Evolutionary conservation across 257 asterid species (phyloP).

Genomic region (Leptodermis oblonga): DNA sequence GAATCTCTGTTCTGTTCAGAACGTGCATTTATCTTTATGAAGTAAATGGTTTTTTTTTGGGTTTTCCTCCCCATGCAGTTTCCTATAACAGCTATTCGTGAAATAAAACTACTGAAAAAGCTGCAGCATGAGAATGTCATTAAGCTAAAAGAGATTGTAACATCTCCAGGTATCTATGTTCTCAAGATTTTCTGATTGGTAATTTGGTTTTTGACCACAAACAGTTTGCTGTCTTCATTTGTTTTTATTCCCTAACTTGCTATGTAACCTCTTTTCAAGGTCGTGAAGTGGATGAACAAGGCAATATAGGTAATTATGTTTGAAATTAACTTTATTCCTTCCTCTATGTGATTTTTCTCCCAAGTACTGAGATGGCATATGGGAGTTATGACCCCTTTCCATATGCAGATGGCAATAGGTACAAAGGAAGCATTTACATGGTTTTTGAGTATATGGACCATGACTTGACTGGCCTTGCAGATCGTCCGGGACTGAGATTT

Average conservation of each 20-base stretch:
- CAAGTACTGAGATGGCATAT: conserved; percentile 11
- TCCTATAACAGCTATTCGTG: conserved; percentile 93
- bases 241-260: conserved; percentile 16
- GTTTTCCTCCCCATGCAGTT: conserved; percentile 46
- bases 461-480: conserved; percentile 92
- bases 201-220: conserved; percentile 15
- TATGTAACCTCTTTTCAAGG: conserved; percentile 43
- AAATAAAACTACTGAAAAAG: conserved; percentile 87
- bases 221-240: too few species aligned
- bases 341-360: not conserved
- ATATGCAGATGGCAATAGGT: conserved; percentile 64
- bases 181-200: conserved; percentile 10
- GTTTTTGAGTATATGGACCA: conserved; percentile 98
- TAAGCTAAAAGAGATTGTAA: conserved; percentile 86
- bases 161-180: conserved; percentile 68
- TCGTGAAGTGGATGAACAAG: conserved; percentile 64
- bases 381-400: conserved; percentile 14
- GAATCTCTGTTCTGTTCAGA: not conserved
- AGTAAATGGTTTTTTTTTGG: conserved; percentile 9
- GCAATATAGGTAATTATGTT: conserved; percentile 48
- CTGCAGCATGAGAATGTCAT: conserved; percentile 86
- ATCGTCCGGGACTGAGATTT: conserved; percentile 96
- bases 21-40: conserved; percentile 4
- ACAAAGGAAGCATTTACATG: conserved; percentile 91
- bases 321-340: not conserved